phyloP scores from a whole-genome alignment of 2,329 filamentous ascomycete genomes.

The Lomentospora prolificans region DNA sequence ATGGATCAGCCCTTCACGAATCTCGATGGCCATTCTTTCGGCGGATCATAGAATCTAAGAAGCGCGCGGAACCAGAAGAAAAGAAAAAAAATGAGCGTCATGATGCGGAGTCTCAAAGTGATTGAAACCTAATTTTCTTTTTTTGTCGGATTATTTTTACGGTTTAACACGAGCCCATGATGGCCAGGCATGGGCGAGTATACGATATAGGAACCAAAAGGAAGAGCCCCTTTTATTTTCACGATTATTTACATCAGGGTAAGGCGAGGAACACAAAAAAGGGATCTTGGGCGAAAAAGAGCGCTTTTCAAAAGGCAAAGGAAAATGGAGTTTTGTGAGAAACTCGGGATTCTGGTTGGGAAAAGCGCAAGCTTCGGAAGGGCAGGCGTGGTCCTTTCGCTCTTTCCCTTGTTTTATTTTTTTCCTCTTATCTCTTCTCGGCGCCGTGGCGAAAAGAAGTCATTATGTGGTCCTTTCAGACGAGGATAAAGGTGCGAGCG shows the following conservation, averaged over 20 bases:
- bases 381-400: not conserved
- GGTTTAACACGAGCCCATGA: not conserved
- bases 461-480: too few species aligned
- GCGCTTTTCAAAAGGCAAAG: not conserved
- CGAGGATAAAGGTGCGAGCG: too few species aligned
- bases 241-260: too few species aligned
- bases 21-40: not conserved
- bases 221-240: too few species aligned
- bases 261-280: not conserved
- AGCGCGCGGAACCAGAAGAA: too few species aligned
- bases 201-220: not conserved
- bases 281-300: not conserved
- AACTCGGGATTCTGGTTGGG: not conserved
- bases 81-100: not conserved
- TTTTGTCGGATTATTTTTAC: too few species aligned
- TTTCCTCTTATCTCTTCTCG: too few species aligned
- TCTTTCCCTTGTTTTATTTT: too few species aligned
- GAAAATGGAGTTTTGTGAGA: not conserved
- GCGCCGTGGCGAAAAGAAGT: too few species aligned
- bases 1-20: constrained; percentile 34
- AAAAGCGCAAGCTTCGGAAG: not conserved
- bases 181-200: not conserved
- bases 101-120: not conserved
- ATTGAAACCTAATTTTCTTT: not conserved
- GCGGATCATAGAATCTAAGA: not conserved